phyloP scores from a whole-genome alignment of 2,329 filamentous ascomycete species.

The Sordariomycetes sp. region DNA sequence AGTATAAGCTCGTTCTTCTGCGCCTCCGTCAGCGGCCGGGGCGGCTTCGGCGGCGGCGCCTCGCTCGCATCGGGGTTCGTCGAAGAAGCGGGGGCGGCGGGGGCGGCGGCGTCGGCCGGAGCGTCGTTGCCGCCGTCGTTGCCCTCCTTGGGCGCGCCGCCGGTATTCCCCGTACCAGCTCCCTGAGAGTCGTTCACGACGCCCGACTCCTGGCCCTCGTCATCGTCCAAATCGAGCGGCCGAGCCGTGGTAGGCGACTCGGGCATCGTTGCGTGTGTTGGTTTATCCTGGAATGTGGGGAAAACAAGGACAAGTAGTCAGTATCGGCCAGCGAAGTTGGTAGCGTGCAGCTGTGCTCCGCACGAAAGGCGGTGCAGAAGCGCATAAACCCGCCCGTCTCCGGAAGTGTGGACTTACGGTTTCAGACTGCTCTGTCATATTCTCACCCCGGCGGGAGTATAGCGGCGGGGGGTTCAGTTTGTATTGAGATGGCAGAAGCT shows the following conservation, averaged over 20 bases:
- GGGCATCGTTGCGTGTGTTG: slow-evolving; percentile 29
- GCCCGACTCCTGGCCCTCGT: slow-evolving; percentile 54
- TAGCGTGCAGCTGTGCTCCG: not conserved
- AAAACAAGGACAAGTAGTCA: not conserved
- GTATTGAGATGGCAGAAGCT: not conserved
- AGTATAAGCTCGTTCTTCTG: slow-evolving; percentile 82
- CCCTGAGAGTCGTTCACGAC: slow-evolving; percentile 31
- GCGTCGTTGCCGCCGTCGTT: slow-evolving; percentile 7
- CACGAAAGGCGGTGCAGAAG: not conserved
- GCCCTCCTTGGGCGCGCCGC: slow-evolving; percentile 13
- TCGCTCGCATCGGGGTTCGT: slow-evolving; percentile 24
- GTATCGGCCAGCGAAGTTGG: not conserved
- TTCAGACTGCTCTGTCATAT: slow-evolving; percentile 3
- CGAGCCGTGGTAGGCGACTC: slow-evolving; percentile 57
- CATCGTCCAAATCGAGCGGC: slow-evolving; percentile 60
- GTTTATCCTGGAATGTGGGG: slow-evolving; percentile 26
- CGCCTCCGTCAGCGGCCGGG: slow-evolving; percentile 67
- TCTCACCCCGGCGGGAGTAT: not conserved
- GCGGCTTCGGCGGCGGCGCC: slow-evolving; percentile 66
- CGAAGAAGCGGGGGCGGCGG: slow-evolving; percentile 18
- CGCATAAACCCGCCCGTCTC: not conserved
- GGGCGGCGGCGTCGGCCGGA: slow-evolving; percentile 10
- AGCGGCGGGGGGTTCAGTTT: not conserved
- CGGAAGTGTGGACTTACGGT: slow-evolving; percentile 1
- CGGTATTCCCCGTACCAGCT: slow-evolving; percentile 8